These are phyloP conservation scores for Nicotiana undulata DNA, from an alignment of 257 asterid genomes.

Conservation along the genomic window DNA sequence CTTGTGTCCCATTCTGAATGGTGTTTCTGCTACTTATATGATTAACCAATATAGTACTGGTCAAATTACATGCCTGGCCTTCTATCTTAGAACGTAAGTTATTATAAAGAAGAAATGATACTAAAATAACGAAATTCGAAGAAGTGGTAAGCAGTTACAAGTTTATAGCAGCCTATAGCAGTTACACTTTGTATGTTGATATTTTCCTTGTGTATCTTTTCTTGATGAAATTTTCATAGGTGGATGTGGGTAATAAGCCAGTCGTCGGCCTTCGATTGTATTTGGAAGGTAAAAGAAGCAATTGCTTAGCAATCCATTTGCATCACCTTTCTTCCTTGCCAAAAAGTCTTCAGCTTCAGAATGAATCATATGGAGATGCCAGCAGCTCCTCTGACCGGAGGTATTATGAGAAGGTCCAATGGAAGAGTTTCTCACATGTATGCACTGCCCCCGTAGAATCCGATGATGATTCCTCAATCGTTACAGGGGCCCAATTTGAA, in stretches of 20 bases:
- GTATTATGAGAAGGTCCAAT: constrained; percentile 74
- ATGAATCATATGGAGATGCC: constrained; percentile 50
- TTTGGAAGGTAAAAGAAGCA: constrained; percentile 91
- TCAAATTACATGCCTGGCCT: neutral
- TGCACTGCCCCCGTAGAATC: constrained; percentile 94
- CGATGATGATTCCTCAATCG: constrained; percentile 69
- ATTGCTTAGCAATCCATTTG: constrained; percentile 81
- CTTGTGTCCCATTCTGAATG: neutral
- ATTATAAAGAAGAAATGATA: neutral
- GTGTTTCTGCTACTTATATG: neutral
- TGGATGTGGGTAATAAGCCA: constrained; percentile 87
- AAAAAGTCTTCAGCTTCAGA: constrained; percentile 57
- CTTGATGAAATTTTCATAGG: constrained; percentile 32
- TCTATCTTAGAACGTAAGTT: neutral
- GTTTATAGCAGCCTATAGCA: neutral
- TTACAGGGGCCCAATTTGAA: constrained; percentile 79
- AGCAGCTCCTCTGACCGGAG: constrained; percentile 49
- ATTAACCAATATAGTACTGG: neutral
- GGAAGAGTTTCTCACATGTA: constrained; percentile 94
- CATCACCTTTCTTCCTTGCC: constrained; percentile 94
- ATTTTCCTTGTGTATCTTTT: neutral
- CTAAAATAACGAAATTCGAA: neutral
- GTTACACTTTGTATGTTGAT: neutral
- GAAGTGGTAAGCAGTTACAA: neutral
- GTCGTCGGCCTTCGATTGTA: constrained; percentile 80